Evolutionary conservation across 441 rosid species (phyloP).

Genomic region (Biscutella laevigata): DNA sequence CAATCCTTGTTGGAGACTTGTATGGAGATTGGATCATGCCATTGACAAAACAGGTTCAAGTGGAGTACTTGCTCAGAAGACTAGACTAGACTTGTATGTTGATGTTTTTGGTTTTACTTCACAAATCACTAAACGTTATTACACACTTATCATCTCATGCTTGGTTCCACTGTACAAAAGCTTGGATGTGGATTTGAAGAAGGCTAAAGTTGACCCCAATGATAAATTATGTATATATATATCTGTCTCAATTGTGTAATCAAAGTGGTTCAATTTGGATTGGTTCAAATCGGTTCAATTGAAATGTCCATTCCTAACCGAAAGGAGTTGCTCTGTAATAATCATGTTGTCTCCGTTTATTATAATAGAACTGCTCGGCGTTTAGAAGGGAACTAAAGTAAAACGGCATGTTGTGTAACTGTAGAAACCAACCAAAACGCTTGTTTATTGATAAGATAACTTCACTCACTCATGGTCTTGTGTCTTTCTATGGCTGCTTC

Average conservation of each 20-base stretch:
- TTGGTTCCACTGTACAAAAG: constrained; percentile 11
- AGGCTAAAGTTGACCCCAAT: too few species aligned
- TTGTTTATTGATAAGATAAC: constrained; percentile 25
- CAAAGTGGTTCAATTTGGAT: too few species aligned
- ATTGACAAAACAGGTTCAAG: constrained; percentile 84
- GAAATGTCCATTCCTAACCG: too few species aligned
- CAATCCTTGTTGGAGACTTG: constrained; percentile 61
- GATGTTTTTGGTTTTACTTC: background rate
- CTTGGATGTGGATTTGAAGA: background rate
- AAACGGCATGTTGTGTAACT: constrained; percentile 10
- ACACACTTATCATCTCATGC: background rate
- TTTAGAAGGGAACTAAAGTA: background rate
- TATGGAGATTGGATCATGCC: constrained; percentile 95
- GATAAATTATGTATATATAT: background rate
- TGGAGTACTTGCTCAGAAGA: constrained; percentile 71
- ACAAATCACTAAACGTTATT: background rate
- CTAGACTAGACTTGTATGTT: too few species aligned
- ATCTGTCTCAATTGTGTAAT: background rate
- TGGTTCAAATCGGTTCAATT: too few species aligned
- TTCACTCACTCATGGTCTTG: too few species aligned
- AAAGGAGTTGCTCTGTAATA: background rate
- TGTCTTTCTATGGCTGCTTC: too few species aligned
- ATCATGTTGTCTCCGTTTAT: background rate
- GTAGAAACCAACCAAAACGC: too few species aligned
- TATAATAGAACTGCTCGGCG: background rate